Percentiles rank a stretch among this genome's conserved stretches.
phyloP scores from a whole-genome alignment of 371 early-diverging fungal species.

The Lichtheimia hyalospora region DNA sequence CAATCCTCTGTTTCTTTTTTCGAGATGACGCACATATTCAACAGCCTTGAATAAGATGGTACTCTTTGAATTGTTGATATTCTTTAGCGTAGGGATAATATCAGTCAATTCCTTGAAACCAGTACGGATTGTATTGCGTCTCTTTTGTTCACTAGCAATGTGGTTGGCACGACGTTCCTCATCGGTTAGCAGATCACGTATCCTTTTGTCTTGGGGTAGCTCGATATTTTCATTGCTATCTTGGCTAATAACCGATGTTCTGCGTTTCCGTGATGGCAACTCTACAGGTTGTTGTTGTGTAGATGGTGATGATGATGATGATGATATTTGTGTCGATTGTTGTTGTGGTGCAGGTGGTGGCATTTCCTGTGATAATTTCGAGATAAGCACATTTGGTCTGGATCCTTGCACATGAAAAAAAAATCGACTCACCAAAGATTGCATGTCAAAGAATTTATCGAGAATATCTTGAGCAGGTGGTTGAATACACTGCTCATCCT shows the following conservation, averaged over 20 bases:
- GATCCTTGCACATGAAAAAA: background rate
- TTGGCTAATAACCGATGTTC: background rate
- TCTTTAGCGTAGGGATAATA: conserved; percentile 70
- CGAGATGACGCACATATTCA: conserved; percentile 46
- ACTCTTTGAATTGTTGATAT: conserved; percentile 56
- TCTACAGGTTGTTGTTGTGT: background rate
- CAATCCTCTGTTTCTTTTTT: conserved; percentile 49
- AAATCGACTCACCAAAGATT: background rate
- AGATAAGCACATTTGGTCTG: too few species aligned
- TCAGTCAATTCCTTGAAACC: conserved; percentile 84
- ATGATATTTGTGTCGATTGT: background rate
- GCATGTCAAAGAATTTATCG: conserved; percentile 6
- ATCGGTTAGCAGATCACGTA: conserved; percentile 71
- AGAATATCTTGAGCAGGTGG: conserved; percentile 3
- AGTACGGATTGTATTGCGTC: conserved; percentile 82
- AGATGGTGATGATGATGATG: background rate
- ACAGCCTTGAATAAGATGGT: conserved; percentile 56
- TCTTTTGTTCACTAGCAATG: conserved; percentile 72
- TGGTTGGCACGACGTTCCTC: conserved; percentile 74
- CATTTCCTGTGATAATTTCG: too few species aligned
- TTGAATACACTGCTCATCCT: background rate
- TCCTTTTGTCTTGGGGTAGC: conserved; percentile 55
- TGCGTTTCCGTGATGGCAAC: background rate
- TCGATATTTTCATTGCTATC: background rate
- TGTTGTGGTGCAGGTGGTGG: too few species aligned